Conservation (phyloP, 140 eudicot genomes). For the Bidens hawaiensis region DNA sequence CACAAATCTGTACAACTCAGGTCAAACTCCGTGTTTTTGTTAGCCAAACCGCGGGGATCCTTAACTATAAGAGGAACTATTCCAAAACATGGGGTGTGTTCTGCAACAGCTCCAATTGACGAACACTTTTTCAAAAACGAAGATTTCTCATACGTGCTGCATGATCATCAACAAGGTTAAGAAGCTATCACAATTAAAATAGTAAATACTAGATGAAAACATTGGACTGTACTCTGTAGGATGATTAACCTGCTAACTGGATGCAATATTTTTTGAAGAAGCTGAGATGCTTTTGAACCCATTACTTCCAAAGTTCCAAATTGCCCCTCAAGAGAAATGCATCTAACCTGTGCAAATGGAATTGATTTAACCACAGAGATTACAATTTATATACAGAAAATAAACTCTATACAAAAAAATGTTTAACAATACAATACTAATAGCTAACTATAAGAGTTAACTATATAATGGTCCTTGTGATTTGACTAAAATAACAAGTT, state of each 20-base stretch:
- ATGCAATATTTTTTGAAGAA: conserved; percentile 64
- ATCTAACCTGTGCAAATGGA: conserved; percentile 36
- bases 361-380: too few species aligned
- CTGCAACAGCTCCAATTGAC: conserved; percentile 27
- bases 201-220: not conserved
- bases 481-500: too few species aligned
- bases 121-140: conserved; percentile 29
- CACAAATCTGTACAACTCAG: conserved; percentile 46
- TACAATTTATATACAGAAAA: too few species aligned
- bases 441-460: too few species aligned
- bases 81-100: conserved; percentile 34
- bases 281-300: conserved; percentile 66
- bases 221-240: conserved; percentile 3
- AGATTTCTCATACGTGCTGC: conserved; percentile 30
- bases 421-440: too few species aligned
- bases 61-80: conserved; percentile 42
- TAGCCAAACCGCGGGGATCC: conserved; percentile 63
- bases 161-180: conserved; percentile 3
- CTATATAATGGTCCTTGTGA: too few species aligned
- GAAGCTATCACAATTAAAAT: not conserved
- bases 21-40: conserved; percentile 19
- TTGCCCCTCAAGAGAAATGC: conserved; percentile 71
- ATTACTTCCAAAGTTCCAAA: conserved; percentile 77
- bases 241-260: conserved; percentile 48
- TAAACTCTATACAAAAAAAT: too few species aligned